Percentiles rank a stretch among this genome's conserved stretches.
phyloP scores from a whole-genome alignment of 1,284 basidiomycete species.

The Ustanciosporium gigantosporum region DNA sequence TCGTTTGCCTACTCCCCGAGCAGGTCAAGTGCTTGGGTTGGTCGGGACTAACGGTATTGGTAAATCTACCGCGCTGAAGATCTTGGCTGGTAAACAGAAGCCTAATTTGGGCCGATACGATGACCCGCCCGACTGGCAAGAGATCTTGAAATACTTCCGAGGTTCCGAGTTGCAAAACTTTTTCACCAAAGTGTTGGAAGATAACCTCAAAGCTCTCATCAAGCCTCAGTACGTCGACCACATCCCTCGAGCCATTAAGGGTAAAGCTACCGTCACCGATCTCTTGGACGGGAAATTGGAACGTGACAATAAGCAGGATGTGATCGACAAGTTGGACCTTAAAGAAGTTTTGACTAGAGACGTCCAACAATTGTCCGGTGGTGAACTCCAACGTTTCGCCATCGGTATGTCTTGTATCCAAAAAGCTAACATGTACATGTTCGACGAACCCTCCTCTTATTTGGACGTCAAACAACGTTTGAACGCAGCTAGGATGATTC shows the following conservation, averaged over 20 bases:
- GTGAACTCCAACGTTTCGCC: slow-evolving; percentile 60
- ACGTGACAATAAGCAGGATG: slow-evolving; percentile 54
- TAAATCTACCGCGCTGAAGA: slow-evolving; percentile 60
- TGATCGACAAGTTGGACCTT: slow-evolving; percentile 55
- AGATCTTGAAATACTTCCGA: slow-evolving; percentile 61
- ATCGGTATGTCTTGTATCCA: slow-evolving; percentile 61
- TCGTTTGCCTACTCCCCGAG: slow-evolving; percentile 57
- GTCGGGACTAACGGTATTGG: slow-evolving; percentile 61
- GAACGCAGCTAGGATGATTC: slow-evolving; percentile 58
- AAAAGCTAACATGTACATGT: slow-evolving; percentile 61
- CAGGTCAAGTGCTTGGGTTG: slow-evolving; percentile 59
- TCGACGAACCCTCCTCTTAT: slow-evolving; percentile 61
- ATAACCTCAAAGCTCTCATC: slow-evolving; percentile 61
- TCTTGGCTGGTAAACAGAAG: slow-evolving; percentile 60
- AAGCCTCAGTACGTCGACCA: slow-evolving; percentile 62
- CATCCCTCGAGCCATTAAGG: slow-evolving; percentile 59
- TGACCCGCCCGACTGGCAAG: slow-evolving; percentile 60
- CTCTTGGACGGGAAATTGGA: slow-evolving; percentile 58
- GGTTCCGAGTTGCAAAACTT: slow-evolving; percentile 61
- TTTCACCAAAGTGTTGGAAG: slow-evolving; percentile 61
- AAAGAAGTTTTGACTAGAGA: slow-evolving; percentile 57
- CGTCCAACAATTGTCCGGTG: slow-evolving; percentile 57
- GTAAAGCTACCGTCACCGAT: slow-evolving; percentile 50
- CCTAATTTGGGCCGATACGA: slow-evolving; percentile 60
- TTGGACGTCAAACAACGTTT: slow-evolving; percentile 61